Percentiles rank a stretch among this genome's conserved stretches.
These are phyloP conservation scores for Dothidotthia symphoricarpi DNA, from an alignment of 2,329 filamentous ascomycete species.

Conservation along the genomic window DNA sequence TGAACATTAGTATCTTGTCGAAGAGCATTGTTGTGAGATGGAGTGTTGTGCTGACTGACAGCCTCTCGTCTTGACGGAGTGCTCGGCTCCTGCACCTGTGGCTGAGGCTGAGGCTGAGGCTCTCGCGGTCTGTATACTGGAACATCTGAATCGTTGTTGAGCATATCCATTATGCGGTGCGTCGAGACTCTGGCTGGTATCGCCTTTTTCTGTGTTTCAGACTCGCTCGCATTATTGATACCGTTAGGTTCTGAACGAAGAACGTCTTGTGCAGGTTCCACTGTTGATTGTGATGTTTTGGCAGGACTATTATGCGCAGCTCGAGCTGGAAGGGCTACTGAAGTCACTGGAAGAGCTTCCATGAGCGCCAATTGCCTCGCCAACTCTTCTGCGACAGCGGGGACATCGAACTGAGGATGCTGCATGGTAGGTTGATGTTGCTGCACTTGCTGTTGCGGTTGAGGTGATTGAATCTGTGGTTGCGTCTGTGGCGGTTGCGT, in stretches of 20 bases:
- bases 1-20: conserved; percentile 11
- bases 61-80: conserved; percentile 15
- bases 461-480: too few relatives aligned
- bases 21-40: conserved; percentile 17
- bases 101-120: conserved; percentile 16
- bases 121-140: conserved; percentile 23
- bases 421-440: conserved; percentile 9
- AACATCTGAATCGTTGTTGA: conserved; percentile 38
- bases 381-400: conserved; percentile 14
- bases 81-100: conserved; percentile 1
- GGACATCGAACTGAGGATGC: conserved; percentile 10
- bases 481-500: too few relatives aligned
- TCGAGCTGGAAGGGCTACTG: conserved; percentile 16
- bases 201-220: conserved; percentile 17
- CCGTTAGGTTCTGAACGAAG: conserved; percentile 12
- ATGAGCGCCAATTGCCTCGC: conserved; percentile 19
- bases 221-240: conserved; percentile 4
- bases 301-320: conserved; percentile 19
- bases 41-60: conserved; percentile 16
- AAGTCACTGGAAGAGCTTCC: conserved; percentile 11
- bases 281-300: conserved; percentile 10
- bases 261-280: conserved; percentile 4
- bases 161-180: conserved; percentile 40
- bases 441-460: neutral
- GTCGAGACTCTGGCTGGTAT: conserved; percentile 30